Conservation (phyloP, 306 rosid genomes). For the Prunus dulcis region DNA sequence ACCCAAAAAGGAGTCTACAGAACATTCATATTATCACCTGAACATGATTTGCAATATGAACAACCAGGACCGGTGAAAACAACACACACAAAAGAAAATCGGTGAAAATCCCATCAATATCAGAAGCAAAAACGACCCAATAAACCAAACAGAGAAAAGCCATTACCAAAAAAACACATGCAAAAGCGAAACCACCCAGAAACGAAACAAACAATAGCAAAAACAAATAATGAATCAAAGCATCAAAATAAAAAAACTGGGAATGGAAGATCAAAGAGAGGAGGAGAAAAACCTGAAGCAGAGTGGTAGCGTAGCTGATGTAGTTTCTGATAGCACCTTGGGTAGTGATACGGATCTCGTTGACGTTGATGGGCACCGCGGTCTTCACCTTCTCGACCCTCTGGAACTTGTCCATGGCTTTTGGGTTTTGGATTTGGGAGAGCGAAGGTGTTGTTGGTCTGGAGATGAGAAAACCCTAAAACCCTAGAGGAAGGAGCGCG, state of each 20-base stretch:
- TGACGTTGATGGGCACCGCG: constrained; percentile 76
- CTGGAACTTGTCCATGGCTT: constrained; percentile 87
- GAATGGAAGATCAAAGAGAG: background rate
- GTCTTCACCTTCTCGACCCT: constrained; percentile 83
- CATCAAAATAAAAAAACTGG: background rate
- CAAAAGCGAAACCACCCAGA: background rate
- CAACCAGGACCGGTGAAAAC: background rate
- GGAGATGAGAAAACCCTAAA: constrained; percentile 45
- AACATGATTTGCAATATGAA: background rate
- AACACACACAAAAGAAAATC: background rate
- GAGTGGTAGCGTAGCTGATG: constrained; percentile 92
- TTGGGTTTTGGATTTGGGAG: constrained; percentile 12
- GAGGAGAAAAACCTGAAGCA: constrained; percentile 57
- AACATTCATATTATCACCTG: background rate
- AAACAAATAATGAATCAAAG: background rate
- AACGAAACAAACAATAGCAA: background rate
- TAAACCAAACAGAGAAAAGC: background rate
- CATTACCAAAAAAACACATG: background rate
- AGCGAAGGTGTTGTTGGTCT: background rate
- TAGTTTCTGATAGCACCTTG: constrained; percentile 97
- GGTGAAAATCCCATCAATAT: background rate
- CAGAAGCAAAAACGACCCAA: background rate
- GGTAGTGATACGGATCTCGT: constrained; percentile 90
- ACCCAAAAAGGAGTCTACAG: background rate
- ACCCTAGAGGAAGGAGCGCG: constrained; percentile 42